phyloP scores from a whole-genome alignment of 208 protist genomes.

The Acanthamoeba divionensis region DNA sequence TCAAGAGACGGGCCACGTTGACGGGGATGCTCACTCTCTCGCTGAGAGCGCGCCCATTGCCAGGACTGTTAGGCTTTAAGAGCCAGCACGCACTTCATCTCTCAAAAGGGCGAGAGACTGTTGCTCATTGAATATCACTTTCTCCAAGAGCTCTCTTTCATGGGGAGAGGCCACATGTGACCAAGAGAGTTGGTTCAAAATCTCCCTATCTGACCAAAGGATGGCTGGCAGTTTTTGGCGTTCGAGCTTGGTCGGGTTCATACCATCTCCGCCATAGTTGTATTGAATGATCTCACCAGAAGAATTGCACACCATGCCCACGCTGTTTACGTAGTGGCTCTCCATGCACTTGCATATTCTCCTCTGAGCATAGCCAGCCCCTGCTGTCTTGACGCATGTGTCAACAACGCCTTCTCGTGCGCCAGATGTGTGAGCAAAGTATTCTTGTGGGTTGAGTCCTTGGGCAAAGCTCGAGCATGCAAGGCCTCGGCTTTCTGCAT shows the following conservation, averaged over 20 bases:
- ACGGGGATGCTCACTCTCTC: conserved; percentile 79
- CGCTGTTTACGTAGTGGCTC: conserved; percentile 96
- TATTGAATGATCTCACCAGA: conserved; percentile 95
- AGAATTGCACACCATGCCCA: conserved; percentile 96
- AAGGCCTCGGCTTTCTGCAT: conserved; percentile 96
- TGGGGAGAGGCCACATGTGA: too few relatives aligned
- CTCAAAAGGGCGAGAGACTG: too few relatives aligned
- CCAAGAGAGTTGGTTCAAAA: too few relatives aligned
- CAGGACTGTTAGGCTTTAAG: neutral
- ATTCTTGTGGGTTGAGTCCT: conserved; percentile 97
- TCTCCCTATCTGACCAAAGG: too few relatives aligned
- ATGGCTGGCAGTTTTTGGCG: neutral
- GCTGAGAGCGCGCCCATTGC: neutral
- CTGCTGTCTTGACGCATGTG: conserved; percentile 99
- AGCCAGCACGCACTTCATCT: too few relatives aligned
- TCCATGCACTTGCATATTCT: conserved; percentile 96
- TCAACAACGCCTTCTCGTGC: conserved; percentile 98
- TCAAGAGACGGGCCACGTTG: conserved; percentile 91
- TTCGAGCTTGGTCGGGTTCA: conserved; percentile 94
- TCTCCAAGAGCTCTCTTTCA: too few relatives aligned
- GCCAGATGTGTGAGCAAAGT: conserved; percentile 99
- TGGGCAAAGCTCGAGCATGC: conserved; percentile 97
- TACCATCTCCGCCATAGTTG: conserved; percentile 98
- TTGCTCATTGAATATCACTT: too few relatives aligned
- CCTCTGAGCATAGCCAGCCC: conserved; percentile 93